phyloP scores from a whole-genome alignment of 2,329 filamentous ascomycete genomes.

The Alternaria viburni region DNA sequence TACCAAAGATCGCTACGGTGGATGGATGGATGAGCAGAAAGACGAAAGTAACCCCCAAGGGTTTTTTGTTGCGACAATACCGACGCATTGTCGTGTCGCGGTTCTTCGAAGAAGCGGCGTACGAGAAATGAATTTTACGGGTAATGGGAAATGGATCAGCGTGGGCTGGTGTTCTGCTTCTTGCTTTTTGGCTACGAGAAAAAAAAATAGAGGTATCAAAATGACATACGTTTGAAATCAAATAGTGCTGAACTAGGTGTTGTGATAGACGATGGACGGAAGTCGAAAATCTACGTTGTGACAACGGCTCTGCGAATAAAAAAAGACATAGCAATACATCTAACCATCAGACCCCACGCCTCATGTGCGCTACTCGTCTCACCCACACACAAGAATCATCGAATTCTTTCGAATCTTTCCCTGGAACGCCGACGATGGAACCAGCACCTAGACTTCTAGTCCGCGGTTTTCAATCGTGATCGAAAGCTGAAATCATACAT shows the following conservation, averaged over 20 bases:
- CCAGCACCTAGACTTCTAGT: not conserved
- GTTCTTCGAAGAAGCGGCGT: not conserved
- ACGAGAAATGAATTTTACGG: constrained; percentile 1
- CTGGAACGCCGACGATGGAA: not conserved
- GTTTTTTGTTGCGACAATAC: not conserved
- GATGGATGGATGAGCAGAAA: not conserved
- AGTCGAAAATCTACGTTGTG: accelerated
- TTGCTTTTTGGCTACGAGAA: not conserved
- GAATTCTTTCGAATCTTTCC: not conserved
- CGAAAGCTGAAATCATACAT: not conserved
- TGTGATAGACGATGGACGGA: not conserved
- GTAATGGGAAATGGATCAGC: not conserved
- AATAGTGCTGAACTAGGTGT: accelerated
- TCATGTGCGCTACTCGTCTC: not conserved
- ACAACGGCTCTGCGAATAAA: not conserved
- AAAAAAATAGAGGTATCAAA: not conserved
- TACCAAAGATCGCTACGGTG: constrained; percentile 1
- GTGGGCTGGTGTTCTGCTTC: not conserved
- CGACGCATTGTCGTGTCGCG: constrained; percentile 3
- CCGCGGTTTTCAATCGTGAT: not conserved
- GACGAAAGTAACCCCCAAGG: not conserved
- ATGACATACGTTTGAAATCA: not conserved
- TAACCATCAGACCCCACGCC: not conserved
- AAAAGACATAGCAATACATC: not conserved
- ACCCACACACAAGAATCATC: not conserved